Conservation (phyloP, 2,329 filamentous ascomycete species). For the Penicillium sp. region DNA sequence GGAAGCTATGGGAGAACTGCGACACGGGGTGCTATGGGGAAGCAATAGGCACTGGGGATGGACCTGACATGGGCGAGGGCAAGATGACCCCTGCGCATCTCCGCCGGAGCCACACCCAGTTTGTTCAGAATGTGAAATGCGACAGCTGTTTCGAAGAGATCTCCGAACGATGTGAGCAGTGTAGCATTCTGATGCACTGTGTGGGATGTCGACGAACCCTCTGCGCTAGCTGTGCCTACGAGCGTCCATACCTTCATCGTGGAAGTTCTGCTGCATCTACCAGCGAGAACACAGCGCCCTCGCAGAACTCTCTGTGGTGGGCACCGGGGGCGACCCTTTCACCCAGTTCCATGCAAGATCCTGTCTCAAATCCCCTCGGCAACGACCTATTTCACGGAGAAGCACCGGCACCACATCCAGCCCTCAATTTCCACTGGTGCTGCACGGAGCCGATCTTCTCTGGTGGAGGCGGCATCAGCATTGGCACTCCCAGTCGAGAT, state of each 20-base stretch:
- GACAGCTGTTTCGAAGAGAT: constrained; percentile 52
- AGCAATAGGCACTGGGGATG: constrained; percentile 48
- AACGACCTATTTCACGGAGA: constrained; percentile 34
- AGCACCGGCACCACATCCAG: constrained; percentile 40
- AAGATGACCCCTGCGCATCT: constrained; percentile 53
- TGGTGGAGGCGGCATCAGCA: constrained; percentile 55
- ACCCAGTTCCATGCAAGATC: constrained; percentile 56
- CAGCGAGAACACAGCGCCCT: constrained; percentile 7
- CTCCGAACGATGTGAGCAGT: constrained; percentile 55
- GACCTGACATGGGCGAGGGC: constrained; percentile 45
- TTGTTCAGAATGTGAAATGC: constrained; percentile 51
- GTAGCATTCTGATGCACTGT: constrained; percentile 58
- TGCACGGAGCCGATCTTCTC: constrained; percentile 57
- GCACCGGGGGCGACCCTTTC: constrained; percentile 52
- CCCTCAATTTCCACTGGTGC: constrained; percentile 56
- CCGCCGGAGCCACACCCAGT: constrained; percentile 49
- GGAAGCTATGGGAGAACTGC: constrained; percentile 52
- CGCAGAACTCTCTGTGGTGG: constrained; percentile 52
- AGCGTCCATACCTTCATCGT: constrained; percentile 45
- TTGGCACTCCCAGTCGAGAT: constrained; percentile 50
- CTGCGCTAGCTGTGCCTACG: constrained; percentile 56
- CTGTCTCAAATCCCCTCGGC: constrained; percentile 27
- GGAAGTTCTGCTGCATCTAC: constrained; percentile 7
- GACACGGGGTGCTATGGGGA: constrained; percentile 54
- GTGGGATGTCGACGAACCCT: constrained; percentile 57